A percentile compares a stretch with the other conserved stretches of the same genome.
Conservation (phyloP, 805 yeast genomes). For the Suhomyces kilbournensis region DNA sequence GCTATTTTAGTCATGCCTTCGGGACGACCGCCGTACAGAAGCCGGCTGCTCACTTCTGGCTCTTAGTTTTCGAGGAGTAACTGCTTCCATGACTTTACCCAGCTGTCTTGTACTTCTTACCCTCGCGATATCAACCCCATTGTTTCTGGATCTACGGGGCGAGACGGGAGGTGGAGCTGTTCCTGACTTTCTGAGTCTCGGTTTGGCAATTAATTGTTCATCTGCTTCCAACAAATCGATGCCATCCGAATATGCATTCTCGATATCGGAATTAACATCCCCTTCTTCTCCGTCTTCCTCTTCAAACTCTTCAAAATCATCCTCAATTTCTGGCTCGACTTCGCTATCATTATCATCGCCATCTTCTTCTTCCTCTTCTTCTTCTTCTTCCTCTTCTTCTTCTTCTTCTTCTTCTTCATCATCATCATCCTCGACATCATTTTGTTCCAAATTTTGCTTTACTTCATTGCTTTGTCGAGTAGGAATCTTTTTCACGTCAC, state of each 20-base stretch:
- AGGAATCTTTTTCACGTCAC: conserved; percentile 8
- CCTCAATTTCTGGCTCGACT: conserved; percentile 5
- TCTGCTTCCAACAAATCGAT: neutral
- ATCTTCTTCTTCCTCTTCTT: too few relatives aligned
- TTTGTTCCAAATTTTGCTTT: conserved; percentile 10
- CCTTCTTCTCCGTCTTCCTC: neutral
- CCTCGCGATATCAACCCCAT: neutral
- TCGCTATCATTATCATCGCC: conserved; percentile 17
- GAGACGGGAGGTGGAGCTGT: neutral
- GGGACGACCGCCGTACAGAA: neutral
- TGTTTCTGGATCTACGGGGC: neutral
- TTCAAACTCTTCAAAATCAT: conserved; percentile 3
- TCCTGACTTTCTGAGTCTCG: neutral
- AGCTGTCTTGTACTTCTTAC: neutral
- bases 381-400: conserved; percentile 12
- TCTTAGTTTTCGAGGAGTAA: neutral
- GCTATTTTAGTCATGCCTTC: neutral
- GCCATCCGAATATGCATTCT: neutral
- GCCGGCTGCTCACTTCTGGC: neutral
- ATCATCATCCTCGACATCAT: conserved; percentile 13
- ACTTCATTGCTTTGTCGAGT: conserved; percentile 10
- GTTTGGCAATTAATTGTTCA: neutral
- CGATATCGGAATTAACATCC: neutral
- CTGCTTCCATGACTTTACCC: neutral
- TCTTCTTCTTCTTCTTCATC: conserved; percentile 22